Evolutionary conservation across 2,329 filamentous ascomycete species (phyloP).

Genomic region (Coniochaeta sp.): DNA sequence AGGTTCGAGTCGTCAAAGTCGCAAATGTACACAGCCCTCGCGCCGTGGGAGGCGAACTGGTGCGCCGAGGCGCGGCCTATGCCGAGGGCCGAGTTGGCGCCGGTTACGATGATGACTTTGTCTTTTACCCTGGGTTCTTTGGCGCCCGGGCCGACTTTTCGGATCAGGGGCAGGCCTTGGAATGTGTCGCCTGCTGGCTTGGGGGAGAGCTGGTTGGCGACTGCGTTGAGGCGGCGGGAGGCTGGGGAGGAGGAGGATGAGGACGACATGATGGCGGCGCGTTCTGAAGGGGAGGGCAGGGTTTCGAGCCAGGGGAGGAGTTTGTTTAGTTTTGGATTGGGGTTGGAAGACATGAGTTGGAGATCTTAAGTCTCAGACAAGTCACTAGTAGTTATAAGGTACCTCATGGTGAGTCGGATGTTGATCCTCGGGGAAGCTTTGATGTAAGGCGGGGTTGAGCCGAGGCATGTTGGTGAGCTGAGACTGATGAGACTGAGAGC

Average conservation of each 20-base stretch:
- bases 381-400: background rate
- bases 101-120: slow-evolving; percentile 87
- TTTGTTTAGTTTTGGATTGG: background rate
- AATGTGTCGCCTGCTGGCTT: slow-evolving; percentile 43
- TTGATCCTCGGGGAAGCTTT: background rate
- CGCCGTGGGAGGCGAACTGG: slow-evolving; percentile 81
- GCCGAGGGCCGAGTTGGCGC: slow-evolving; percentile 74
- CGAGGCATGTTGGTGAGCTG: too few species aligned
- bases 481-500: too few species aligned
- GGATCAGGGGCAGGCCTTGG: slow-evolving; percentile 58
- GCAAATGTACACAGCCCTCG: slow-evolving; percentile 80
- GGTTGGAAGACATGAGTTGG: background rate
- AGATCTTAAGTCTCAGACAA: background rate
- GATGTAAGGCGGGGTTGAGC: background rate
- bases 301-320: background rate
- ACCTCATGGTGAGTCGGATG: background rate
- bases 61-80: slow-evolving; percentile 87
- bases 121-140: slow-evolving; percentile 61
- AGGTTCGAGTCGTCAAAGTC: slow-evolving; percentile 66
- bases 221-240: slow-evolving; percentile 36
- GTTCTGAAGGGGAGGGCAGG: background rate
- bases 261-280: background rate
- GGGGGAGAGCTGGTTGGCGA: slow-evolving; percentile 60
- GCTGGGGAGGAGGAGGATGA: background rate
- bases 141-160: slow-evolving; percentile 57